Conservation (phyloP, 352 stramenopile genomes). For the Phytophthora syringae region DNA sequence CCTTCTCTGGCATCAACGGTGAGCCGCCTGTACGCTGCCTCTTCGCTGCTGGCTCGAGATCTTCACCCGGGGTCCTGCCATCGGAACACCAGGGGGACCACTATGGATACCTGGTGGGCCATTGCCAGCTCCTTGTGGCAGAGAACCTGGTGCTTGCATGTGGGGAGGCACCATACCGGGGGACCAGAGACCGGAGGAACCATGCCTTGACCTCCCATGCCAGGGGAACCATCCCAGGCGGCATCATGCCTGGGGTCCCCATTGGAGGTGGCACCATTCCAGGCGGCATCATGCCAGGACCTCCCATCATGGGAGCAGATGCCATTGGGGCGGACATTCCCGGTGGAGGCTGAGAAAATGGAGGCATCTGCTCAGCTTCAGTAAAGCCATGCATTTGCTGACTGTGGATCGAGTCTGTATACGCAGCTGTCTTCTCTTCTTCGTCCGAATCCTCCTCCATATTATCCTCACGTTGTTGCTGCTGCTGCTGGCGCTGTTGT, state of each 20-base stretch:
- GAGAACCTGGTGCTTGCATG: conserved; percentile 27
- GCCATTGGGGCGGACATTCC: conserved; percentile 25
- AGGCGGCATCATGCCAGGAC: conserved; percentile 29
- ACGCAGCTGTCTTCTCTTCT: conserved; percentile 28
- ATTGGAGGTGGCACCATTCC: conserved; percentile 38
- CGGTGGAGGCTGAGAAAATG: conserved; percentile 12
- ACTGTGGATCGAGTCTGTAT: conserved; percentile 3
- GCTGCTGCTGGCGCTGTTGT: conserved; percentile 24
- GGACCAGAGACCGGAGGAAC: conserved; percentile 10
- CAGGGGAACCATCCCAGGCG: conserved; percentile 31
- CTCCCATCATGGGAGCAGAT: conserved; percentile 25
- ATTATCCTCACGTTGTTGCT: conserved; percentile 39
- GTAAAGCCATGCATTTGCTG: conserved; percentile 18
- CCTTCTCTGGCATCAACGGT: conserved; percentile 76
- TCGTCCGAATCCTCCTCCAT: conserved; percentile 55
- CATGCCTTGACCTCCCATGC: conserved; percentile 39
- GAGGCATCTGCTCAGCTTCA: conserved; percentile 17
- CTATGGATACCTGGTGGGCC: conserved; percentile 40
- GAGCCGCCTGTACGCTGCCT: conserved; percentile 69
- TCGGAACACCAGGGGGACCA: conserved; percentile 43
- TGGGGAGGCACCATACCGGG: conserved; percentile 27
- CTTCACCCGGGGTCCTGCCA: conserved; percentile 39
- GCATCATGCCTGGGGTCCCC: conserved; percentile 11
- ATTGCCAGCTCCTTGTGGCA: conserved; percentile 30
- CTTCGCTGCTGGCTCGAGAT: conserved; percentile 68